Base-by-base conservation (phyloP, 2,329 filamentous ascomycete genomes). In the Fusarium begoniae region DNA sequence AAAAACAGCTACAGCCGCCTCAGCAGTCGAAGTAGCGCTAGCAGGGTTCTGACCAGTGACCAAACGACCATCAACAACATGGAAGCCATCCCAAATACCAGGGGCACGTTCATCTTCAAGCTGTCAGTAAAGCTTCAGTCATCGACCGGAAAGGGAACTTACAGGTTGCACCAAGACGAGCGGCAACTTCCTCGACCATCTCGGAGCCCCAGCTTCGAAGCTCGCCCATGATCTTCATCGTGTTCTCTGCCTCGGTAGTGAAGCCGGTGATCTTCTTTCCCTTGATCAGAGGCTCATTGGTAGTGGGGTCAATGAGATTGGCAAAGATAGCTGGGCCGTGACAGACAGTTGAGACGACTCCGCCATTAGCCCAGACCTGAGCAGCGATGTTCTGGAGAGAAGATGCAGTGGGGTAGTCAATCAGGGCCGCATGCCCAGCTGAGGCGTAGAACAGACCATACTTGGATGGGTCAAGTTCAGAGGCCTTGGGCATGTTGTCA, bases 401-500 rank as follows among this genome's bases (percentile, higher is more conserved):
- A 15, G 48, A 50, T 3, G 66, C 66, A 43, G 48, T 69, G 22
- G 66, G 66, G 6, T 69, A 69, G 18, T 69, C 66, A 22, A 69
- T 69, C 17, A 69, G 22, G 9, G 66, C 66, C 9, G 64, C 66
- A 24, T 69, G 66, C 1, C 66, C 66, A n/a, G 66, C 66, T 17
- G 70, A 76, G 15, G 74, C 74, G 26, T 57, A 77, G 55, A 77
- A 77, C 2, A 77, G 38, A 0, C 72, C 72, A 10, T 75, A 75
- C 35, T 62, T 58, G 13, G 69, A 67, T 12, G 54, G 73, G 45
- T 84, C 81, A 13, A 76, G 40, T 5, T 76, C 74, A 18, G 67
- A 63, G 4, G 85, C 81, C 65, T 82, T 83, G 56, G 79, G 70
- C 74, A 86, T 79, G 41, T 81, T 80, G 73, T 86, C 85, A 15